Base-by-base conservation (phyloP, 768 basidiomycete species). In the Tylopilus intermedius region DNA sequence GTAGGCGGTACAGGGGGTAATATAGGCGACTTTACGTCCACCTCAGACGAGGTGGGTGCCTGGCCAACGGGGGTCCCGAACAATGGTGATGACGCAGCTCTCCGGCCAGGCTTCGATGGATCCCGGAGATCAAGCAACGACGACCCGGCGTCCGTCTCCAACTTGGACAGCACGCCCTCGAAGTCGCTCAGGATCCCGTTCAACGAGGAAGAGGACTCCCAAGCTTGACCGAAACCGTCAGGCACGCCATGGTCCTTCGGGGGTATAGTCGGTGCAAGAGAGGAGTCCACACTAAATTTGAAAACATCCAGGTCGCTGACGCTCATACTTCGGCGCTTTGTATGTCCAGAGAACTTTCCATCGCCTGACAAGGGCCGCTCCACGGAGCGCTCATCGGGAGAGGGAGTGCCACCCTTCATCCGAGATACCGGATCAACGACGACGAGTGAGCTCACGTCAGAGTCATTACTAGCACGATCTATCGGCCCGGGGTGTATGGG, bases 251-350 rank as follows among this genome's bases (percentile, higher is more conserved):
- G 45, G 62, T 65, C 62, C 53, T 66, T 69, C 45, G 74, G 64
- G 38, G 71, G 58, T 24, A 76, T 72, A 6, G 71, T 68, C 45
- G 71, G 70, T 14, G 69, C 56, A 6, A 75, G 61, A 33, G 74
- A 66, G 21, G 74, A 58, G 43, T 73, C 64, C 2, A 71, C 50
- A 53, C 73, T 66, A 3, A 71, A 64, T 56, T 76, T 76, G 64
- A 80, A 76, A 45, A 79, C 59, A 37, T 86, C 86, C 7, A 76
- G 76, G 62, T 86, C 81, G 47, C 84, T 79, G 47, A 86, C 80
- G 58, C 88, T 90, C 79, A 84, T 80, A 63, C 86, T 89, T 54
- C 88, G 73, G 58, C 85, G 79, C 59, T 85, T 83, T 56, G 65
- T 66, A 44, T 69, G 46, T 59, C 67, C 62, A 30, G 67, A 51